A percentile compares a stretch with the other conserved stretches of the same genome.
These are phyloP conservation scores for Colletotrichum musae DNA, from an alignment of 2,329 filamentous ascomycete genomes.

Conservation along the genomic window DNA sequence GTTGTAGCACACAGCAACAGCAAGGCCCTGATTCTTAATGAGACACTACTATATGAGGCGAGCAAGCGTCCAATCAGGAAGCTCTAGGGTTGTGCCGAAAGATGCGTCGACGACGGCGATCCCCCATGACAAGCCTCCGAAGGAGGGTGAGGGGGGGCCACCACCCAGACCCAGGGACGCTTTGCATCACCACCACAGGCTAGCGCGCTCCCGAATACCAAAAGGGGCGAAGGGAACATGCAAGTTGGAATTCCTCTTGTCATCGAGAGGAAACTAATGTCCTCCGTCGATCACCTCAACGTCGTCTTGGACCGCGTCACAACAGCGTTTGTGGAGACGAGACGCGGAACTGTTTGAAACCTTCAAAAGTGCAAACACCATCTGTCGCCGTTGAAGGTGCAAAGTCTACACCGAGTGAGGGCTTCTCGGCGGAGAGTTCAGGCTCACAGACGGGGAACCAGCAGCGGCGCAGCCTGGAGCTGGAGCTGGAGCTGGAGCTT, in stretches of 20 bases:
- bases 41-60: conserved; percentile 32
- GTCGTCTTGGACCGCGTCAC: conserved; percentile 24
- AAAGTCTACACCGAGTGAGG: background rate
- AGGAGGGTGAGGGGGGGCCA: conserved; percentile 17
- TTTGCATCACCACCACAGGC: conserved; percentile 31
- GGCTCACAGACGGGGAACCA: conserved; percentile 27
- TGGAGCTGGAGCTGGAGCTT: conserved; percentile 5
- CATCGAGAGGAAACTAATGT: conserved; percentile 12
- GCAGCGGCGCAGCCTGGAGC: conserved; percentile 26
- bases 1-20: background rate
- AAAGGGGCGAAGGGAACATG: background rate
- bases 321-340: conserved; percentile 22
- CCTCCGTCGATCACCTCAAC: conserved; percentile 16
- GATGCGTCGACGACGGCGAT: conserved; percentile 37
- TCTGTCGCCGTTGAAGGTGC: conserved; percentile 24
- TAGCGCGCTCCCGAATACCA: background rate
- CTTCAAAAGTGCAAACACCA: conserved; percentile 12
- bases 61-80: conserved; percentile 21
- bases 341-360: conserved; percentile 10
- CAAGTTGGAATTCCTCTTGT: conserved; percentile 6
- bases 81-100: conserved; percentile 28
- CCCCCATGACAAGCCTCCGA: conserved; percentile 26
- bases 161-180: conserved; percentile 9
- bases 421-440: background rate
- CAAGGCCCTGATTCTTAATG: conserved; percentile 12